These are phyloP conservation scores for Hymenoscyphus occultus DNA, from an alignment of 2,329 filamentous ascomycete genomes.

Conservation along the genomic window DNA sequence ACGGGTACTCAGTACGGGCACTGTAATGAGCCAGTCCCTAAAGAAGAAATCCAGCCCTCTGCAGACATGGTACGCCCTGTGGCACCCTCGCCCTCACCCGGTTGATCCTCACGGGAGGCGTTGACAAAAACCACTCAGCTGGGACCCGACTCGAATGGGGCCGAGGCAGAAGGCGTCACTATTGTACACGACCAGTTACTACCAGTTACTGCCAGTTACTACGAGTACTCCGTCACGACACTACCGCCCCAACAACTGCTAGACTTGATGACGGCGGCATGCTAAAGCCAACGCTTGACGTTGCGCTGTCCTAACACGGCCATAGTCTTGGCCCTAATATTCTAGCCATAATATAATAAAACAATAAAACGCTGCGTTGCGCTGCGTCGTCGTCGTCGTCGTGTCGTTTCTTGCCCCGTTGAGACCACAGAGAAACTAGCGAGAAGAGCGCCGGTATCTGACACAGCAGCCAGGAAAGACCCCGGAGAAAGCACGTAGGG, in stretches of 20 bases:
- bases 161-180: slow-evolving; percentile 1
- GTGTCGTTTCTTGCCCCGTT: not conserved
- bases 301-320: not conserved
- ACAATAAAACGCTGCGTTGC: not conserved
- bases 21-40: not conserved
- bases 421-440: not conserved
- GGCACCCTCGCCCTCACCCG: slow-evolving; percentile 4
- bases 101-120: slow-evolving; percentile 6
- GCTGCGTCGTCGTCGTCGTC: no score
- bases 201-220: not conserved
- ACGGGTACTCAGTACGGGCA: no score
- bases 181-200: not conserved
- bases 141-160: slow-evolving; percentile 2
- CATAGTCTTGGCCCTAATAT: no score
- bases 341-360: not conserved
- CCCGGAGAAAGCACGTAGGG: slow-evolving; percentile 1
- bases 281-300: not conserved
- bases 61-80: slow-evolving; percentile 7
- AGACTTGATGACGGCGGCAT: not conserved
- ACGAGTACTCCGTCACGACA: not conserved
- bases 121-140: slow-evolving; percentile 6
- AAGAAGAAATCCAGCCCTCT: not conserved
- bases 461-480: slow-evolving; percentile 3
- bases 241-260: not conserved
- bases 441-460: slow-evolving; percentile 5